Percentiles rank a stretch among this genome's conserved stretches.
phyloP scores from a whole-genome alignment of 495 filamentous ascomycete genomes.

The Parachaetomium inaequale region DNA sequence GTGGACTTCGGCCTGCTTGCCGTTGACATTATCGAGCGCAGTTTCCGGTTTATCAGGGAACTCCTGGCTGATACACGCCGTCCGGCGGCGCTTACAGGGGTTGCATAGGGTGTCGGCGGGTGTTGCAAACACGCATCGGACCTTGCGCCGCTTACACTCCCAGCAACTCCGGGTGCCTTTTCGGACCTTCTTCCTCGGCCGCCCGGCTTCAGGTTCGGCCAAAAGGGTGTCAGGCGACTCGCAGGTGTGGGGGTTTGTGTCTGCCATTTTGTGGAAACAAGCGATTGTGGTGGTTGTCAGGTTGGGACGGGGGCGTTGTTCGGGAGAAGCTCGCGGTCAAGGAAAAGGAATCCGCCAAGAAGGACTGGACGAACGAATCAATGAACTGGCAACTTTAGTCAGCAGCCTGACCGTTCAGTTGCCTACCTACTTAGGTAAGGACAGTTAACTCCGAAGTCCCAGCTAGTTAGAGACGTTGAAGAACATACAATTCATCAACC shows the following conservation, averaged over 20 bases:
- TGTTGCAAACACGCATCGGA: constrained; percentile 43
- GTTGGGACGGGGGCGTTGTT: too few relatives aligned
- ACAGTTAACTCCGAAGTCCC: too few relatives aligned
- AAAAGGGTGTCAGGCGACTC: background rate
- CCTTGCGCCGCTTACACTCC: constrained; percentile 52
- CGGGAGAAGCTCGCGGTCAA: too few relatives aligned
- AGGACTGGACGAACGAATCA: too few relatives aligned
- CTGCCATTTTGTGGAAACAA: background rate
- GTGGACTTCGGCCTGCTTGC: constrained; percentile 7
- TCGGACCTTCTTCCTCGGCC: constrained; percentile 26
- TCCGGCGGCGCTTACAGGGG: constrained; percentile 40
- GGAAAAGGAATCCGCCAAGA: too few relatives aligned
- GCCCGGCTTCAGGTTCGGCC: background rate
- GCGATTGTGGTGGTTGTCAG: too few relatives aligned
- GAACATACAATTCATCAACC: too few relatives aligned
- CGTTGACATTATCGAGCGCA: background rate
- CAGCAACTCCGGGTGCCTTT: constrained; percentile 52
- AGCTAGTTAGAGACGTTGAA: too few relatives aligned
- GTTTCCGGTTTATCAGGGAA: constrained; percentile 27
- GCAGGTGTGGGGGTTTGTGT: too few relatives aligned
- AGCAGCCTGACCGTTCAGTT: too few relatives aligned
- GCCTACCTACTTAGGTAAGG: too few relatives aligned
- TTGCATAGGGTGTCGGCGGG: constrained; percentile 37
- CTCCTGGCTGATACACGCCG: constrained; percentile 45
- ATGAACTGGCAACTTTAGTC: too few relatives aligned